Percentiles rank a stretch among this genome's conserved stretches.
These are phyloP conservation scores for Sclerotiophoma versabilis DNA, from an alignment of 2,329 filamentous ascomycete species.

Conservation along the genomic window DNA sequence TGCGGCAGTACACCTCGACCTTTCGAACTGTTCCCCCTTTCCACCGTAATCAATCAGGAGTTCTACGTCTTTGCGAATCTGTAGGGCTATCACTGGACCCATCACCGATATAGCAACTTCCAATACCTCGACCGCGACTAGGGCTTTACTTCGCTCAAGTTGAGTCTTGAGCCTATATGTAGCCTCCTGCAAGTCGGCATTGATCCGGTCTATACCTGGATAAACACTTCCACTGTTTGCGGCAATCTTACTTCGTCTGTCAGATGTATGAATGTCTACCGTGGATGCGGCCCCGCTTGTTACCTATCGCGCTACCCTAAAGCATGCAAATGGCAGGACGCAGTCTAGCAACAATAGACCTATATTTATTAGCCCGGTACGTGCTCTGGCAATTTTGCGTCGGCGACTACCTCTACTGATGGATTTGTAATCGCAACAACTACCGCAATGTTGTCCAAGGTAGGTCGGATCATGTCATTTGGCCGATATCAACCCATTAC, in stretches of 20 bases:
- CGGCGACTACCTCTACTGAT: neutral
- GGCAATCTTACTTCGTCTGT: neutral
- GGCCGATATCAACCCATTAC: neutral
- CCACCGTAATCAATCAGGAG: neutral
- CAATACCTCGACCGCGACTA: neutral
- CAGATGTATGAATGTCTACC: neutral
- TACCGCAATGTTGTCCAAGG: slow-evolving; percentile 6
- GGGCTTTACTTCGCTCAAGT: slow-evolving; percentile 1
- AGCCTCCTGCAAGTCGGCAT: neutral
- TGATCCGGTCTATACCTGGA: neutral
- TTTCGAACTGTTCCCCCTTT: neutral
- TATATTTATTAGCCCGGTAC: slow-evolving; percentile 1
- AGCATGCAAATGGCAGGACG: slow-evolving; percentile 1
- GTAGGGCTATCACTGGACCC: neutral
- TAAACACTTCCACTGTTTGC: neutral
- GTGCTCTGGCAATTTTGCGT: neutral
- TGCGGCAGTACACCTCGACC: neutral
- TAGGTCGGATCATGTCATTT: neutral
- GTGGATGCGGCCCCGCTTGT: neutral
- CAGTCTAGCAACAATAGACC: neutral
- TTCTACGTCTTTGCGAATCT: neutral
- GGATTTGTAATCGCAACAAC: neutral
- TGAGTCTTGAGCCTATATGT: slow-evolving; percentile 1
- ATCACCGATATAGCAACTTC: neutral
- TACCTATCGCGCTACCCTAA: slow-evolving; percentile 1